phyloP scores from a whole-genome alignment of 148 eudicot genomes.

The Amaranthus cruentus region DNA sequence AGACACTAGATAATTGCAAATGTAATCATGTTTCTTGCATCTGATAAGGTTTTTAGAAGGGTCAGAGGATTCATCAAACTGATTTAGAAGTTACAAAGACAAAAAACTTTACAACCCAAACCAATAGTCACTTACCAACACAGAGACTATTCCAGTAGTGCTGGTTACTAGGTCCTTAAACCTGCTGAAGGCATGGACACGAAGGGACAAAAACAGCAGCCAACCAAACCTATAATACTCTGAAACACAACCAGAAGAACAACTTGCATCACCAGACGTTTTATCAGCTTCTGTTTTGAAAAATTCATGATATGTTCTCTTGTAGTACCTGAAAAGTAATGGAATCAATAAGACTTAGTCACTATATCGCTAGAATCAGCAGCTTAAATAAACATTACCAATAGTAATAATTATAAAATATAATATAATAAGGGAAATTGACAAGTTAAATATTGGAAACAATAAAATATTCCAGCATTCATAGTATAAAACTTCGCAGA shows the following conservation, averaged over 20 bases:
- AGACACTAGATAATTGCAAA: not conserved
- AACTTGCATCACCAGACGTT: conserved; percentile 27
- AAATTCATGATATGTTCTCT: conserved; percentile 58
- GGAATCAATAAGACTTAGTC: not conserved
- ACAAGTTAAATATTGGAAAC: not conserved
- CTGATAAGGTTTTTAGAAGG: not conserved
- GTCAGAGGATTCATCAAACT: not conserved
- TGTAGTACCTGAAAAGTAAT: conserved; percentile 52
- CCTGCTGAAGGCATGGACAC: conserved; percentile 79
- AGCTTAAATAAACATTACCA: not conserved
- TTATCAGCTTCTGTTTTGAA: conserved; percentile 53
- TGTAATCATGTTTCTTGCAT: not conserved
- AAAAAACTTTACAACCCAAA: not conserved
- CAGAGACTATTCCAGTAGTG: conserved; percentile 79
- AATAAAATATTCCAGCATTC: not conserved
- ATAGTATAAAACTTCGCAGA: not conserved
- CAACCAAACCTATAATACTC: conserved; percentile 85
- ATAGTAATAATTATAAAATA: not conserved
- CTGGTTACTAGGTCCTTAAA: conserved; percentile 83
- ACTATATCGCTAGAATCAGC: not conserved
- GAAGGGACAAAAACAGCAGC: conserved; percentile 87
- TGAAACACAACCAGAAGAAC: conserved; percentile 29
- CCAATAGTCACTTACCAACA: conserved; percentile 45
- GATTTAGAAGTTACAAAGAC: not conserved
- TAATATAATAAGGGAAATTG: not conserved